Evolutionary conservation across 2,329 filamentous ascomycete genomes (phyloP).

Genomic region (Didymella segeticola): DNA sequence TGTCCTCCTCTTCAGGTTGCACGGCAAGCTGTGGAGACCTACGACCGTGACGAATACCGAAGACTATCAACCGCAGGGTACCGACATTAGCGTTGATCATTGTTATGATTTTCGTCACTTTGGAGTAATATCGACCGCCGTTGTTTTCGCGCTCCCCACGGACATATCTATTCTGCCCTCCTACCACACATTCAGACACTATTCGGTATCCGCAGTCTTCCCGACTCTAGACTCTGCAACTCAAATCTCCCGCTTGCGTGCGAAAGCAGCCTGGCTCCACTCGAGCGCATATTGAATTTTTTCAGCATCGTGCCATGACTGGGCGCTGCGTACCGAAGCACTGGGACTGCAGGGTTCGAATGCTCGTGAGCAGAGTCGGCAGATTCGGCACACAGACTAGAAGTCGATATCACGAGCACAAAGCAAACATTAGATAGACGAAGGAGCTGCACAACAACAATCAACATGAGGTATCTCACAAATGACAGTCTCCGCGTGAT

Average conservation of each 20-base stretch:
- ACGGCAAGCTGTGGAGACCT: conserved; percentile 38
- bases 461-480: conserved; percentile 23
- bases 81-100: conserved; percentile 49
- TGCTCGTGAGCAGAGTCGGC: conserved; percentile 14
- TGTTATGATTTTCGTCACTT: conserved; percentile 32
- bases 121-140: conserved; percentile 14
- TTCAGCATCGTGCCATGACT: conserved; percentile 9
- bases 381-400: conserved; percentile 2
- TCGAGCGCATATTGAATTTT: conserved; percentile 5
- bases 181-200: conserved; percentile 28
- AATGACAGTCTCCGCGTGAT: conserved; percentile 10
- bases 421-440: conserved; percentile 18
- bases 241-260: not conserved
- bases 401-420: conserved; percentile 10
- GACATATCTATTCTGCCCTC: conserved; percentile 30
- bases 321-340: conserved; percentile 11
- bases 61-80: conserved; percentile 50
- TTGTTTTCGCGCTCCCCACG: conserved; percentile 16
- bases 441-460: conserved; percentile 20
- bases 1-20: conserved; percentile 30
- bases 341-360: conserved; percentile 13
- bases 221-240: conserved; percentile 5
- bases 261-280: conserved; percentile 1
- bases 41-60: conserved; percentile 48
- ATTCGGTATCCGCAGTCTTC: conserved; percentile 45